Percentiles rank a stretch among this genome's conserved stretches.
Evolutionary conservation across 306 rosid genomes (phyloP).

Genomic region (Gastrolobium bilobum): DNA sequence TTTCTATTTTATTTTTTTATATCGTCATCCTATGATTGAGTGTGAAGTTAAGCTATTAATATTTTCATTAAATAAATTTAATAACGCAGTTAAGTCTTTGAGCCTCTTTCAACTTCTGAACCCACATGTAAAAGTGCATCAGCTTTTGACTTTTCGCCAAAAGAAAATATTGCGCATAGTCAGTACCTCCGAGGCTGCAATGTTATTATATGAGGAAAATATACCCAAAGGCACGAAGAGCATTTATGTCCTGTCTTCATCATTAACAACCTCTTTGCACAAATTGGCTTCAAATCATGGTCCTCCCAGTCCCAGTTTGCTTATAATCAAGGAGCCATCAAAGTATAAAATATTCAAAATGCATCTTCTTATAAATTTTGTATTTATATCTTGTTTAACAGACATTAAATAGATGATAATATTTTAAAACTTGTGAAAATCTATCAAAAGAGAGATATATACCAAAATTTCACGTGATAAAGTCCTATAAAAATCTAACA

Average conservation of each 20-base stretch:
- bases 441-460: too few relatives aligned
- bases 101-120: background rate
- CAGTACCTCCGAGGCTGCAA: background rate
- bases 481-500: too few relatives aligned
- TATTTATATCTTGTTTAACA: too few relatives aligned
- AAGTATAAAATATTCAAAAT: too few relatives aligned
- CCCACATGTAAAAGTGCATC: conserved; percentile 19
- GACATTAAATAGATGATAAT: too few relatives aligned
- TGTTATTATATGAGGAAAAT: background rate
- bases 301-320: conserved; percentile 29
- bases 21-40: background rate
- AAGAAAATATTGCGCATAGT: conserved; percentile 6
- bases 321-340: too few relatives aligned
- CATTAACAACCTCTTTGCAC: conserved; percentile 23
- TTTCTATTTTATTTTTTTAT: too few relatives aligned
- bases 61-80: background rate
- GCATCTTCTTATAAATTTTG: too few relatives aligned
- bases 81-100: background rate
- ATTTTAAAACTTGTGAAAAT: too few relatives aligned
- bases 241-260: conserved; percentile 28
- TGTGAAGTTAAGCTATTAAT: background rate
- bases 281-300: background rate
- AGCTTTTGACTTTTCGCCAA: background rate
- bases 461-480: too few relatives aligned
- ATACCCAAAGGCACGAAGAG: conserved; percentile 7